Evolutionary conservation across 768 basidiomycete species (phyloP).

Genomic region (Leccinum disarticulatum): DNA sequence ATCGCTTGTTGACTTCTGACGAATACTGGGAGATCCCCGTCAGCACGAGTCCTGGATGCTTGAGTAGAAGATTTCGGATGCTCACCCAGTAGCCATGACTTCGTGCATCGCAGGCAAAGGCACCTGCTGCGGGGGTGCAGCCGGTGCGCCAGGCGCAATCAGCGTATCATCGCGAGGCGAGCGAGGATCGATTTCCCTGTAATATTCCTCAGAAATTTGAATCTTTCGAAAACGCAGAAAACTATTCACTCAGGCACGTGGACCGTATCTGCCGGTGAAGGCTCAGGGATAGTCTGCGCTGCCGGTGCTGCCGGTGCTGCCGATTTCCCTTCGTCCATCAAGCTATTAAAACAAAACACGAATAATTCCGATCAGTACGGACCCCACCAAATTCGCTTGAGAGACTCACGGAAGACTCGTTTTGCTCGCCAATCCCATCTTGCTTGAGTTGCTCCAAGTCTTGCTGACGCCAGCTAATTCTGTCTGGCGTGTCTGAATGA

Average conservation of each 20-base stretch:
- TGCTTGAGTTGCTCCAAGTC: slow-evolving; percentile 32
- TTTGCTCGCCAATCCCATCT: slow-evolving; percentile 21
- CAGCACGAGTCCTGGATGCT: not conserved
- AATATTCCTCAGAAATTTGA: not conserved
- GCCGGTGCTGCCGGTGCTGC: slow-evolving; percentile 3
- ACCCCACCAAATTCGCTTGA: not conserved
- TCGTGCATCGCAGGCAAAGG: slow-evolving; percentile 37
- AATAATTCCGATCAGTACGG: not conserved
- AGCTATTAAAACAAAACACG: slow-evolving; percentile 9
- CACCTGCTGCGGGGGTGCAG: slow-evolving; percentile 23
- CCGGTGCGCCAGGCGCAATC: slow-evolving; percentile 12
- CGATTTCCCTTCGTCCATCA: slow-evolving; percentile 27
- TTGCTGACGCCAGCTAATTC: slow-evolving; percentile 33
- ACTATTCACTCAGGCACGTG: slow-evolving; percentile 32
- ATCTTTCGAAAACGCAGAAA: not conserved
- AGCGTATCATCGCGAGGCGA: slow-evolving; percentile 34
- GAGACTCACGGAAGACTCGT: slow-evolving; percentile 20
- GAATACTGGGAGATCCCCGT: slow-evolving; percentile 14
- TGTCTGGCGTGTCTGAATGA: slow-evolving; percentile 27
- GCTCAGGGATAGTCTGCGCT: slow-evolving; percentile 10
- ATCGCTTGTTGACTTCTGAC: slow-evolving; percentile 16
- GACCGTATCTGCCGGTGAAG: slow-evolving; percentile 30
- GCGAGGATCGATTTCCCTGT: slow-evolving; percentile 28
- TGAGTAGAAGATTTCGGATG: not conserved
- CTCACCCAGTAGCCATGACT: slow-evolving; percentile 29